Conservation (phyloP, 2,329 filamentous ascomycete species). For the Neurospora crassa region DNA sequence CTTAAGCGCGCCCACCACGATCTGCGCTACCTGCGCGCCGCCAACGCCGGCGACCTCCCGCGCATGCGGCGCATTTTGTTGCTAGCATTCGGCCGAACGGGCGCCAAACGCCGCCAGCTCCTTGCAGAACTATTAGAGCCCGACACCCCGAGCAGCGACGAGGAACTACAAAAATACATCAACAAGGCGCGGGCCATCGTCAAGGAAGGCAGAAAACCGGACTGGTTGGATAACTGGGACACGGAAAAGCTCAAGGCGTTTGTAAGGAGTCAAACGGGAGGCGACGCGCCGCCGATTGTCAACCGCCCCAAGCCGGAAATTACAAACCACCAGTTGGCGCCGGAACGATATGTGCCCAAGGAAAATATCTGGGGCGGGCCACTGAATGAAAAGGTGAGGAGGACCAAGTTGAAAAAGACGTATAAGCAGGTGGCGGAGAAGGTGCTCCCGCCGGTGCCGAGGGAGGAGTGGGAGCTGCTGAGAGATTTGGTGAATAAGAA, state of each 20-base stretch:
- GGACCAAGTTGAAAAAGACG: constrained; percentile 35
- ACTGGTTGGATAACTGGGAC: constrained; percentile 43
- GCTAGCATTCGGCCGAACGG: constrained; percentile 42
- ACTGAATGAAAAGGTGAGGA: constrained; percentile 27
- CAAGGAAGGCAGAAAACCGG: constrained; percentile 10
- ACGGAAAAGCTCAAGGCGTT: constrained; percentile 32
- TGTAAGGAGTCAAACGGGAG: constrained; percentile 29
- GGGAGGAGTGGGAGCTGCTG: constrained; percentile 47
- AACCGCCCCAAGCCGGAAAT: constrained; percentile 19
- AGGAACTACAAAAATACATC: constrained; percentile 28
- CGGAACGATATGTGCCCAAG: constrained; percentile 27
- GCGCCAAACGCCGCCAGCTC: constrained; percentile 40
- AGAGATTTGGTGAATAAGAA: constrained; percentile 34
- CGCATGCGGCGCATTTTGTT: constrained; percentile 39
- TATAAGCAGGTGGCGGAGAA: constrained; percentile 37
- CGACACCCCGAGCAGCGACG: constrained; percentile 30
- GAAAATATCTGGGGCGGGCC: constrained; percentile 42
- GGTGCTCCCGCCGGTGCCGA: constrained; percentile 44
- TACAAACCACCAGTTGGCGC: constrained; percentile 24
- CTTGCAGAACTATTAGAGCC: constrained; percentile 28
- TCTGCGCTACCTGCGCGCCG: constrained; percentile 41
- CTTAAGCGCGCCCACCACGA: constrained; percentile 31
- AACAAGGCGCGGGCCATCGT: constrained; percentile 6
- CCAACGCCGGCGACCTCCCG: constrained; percentile 38
- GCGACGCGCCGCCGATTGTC: constrained; percentile 18